A percentile compares a stretch with the other conserved stretches of the same genome.
Conservation (phyloP, 108 stramenopile species). For the Cyclotella cryptica region DNA sequence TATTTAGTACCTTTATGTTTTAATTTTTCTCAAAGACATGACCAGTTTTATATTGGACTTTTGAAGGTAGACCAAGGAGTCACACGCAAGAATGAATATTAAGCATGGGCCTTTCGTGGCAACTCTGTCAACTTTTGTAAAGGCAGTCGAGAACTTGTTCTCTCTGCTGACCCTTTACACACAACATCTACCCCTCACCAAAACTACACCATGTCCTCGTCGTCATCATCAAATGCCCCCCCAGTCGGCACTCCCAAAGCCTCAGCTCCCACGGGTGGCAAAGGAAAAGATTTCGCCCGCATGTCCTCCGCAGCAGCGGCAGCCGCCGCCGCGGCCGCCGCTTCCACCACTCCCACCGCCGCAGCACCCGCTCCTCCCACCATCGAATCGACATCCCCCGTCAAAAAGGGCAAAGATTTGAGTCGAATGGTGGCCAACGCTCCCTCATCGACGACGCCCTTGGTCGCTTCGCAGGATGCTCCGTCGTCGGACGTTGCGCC, state of each 20-base stretch:
- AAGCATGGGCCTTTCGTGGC: no score
- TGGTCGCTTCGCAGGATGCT: constrained; percentile 11
- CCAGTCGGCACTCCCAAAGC: background rate
- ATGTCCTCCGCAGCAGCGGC: constrained; percentile 40
- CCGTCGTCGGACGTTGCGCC: constrained; percentile 3
- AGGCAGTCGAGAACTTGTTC: no score
- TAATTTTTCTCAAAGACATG: no score
- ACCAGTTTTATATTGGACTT: no score
- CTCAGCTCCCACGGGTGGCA: background rate
- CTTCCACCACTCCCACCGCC: background rate
- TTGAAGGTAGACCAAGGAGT: no score
- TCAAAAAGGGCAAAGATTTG: constrained; percentile 36
- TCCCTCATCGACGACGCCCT: background rate
- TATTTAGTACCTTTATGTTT: no score
- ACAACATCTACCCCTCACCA: no score
- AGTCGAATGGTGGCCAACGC: constrained; percentile 12
- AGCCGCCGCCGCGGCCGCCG: constrained; percentile 11
- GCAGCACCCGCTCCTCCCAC: background rate
- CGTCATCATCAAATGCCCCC: background rate
- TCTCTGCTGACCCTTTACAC: no score
- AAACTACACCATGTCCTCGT: background rate
- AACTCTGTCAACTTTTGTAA: no score
- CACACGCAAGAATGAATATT: no score
- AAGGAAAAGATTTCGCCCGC: constrained; percentile 47
- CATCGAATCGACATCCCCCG: background rate